Percentiles rank a stretch among this genome's conserved stretches.
phyloP scores from a whole-genome alignment of 305 asterid species.

The Fraxinus platypoda region DNA sequence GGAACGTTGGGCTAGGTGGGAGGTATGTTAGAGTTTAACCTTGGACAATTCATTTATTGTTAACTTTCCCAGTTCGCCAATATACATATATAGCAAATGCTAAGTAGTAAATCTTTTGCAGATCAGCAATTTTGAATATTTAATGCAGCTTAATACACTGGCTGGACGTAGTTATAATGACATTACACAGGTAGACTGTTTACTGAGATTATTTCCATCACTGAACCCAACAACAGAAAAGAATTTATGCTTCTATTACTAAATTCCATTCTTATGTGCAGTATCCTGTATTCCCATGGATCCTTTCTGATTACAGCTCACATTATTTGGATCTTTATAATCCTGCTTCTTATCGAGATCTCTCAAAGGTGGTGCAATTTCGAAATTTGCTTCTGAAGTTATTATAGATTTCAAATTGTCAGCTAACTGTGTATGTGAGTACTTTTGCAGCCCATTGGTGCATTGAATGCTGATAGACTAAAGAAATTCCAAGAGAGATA shows the following conservation, averaged over 20 bases:
- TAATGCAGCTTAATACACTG: constrained; percentile 97
- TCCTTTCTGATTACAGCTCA: constrained; percentile 89
- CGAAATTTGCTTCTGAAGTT: constrained; percentile 17
- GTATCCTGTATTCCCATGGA: constrained; percentile 99
- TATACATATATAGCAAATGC: constrained; percentile 10
- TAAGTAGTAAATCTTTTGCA: constrained; percentile 41
- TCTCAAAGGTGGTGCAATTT: constrained; percentile 68
- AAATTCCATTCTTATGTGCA: constrained; percentile 43
- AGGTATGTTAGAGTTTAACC: constrained; percentile 59
- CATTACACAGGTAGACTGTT: constrained; percentile 74
- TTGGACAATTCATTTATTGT: constrained; percentile 19
- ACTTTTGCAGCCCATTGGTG: constrained; percentile 86
- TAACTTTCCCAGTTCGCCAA: constrained; percentile 12
- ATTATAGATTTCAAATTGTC: constrained; percentile 20
- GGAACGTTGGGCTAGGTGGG: constrained; percentile 99
- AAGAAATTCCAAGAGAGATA: constrained; percentile 90
- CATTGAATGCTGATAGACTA: constrained; percentile 78
- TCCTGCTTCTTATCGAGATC: constrained; percentile 92
- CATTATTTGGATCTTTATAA: constrained; percentile 68
- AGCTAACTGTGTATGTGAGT: constrained; percentile 24
- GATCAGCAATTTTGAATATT: constrained; percentile 98
- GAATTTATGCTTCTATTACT: constrained; percentile 17
- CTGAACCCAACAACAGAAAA: constrained; percentile 16
- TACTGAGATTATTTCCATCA: constrained; percentile 16
- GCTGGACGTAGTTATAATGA: constrained; percentile 99